These are phyloP conservation scores for Stevia rebaudiana DNA, from an alignment of 140 eudicot species.

Conservation along the genomic window DNA sequence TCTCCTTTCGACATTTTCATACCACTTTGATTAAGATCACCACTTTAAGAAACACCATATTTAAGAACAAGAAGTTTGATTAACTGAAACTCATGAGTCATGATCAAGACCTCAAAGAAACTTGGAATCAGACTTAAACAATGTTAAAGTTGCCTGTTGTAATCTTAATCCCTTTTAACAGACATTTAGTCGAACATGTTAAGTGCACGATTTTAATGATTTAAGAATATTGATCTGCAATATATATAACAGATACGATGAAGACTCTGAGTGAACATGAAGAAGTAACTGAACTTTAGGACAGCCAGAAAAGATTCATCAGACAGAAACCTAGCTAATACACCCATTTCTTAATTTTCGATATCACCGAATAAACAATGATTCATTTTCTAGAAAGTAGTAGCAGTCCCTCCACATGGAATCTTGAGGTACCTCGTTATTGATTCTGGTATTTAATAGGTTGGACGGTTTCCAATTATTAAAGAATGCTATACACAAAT, in stretches of 20 bases:
- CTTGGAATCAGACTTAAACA: too few relatives aligned
- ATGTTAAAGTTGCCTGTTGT: too few relatives aligned
- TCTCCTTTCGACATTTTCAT: constrained; percentile 45
- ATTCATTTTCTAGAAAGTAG: constrained; percentile 11
- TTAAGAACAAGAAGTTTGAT: background rate
- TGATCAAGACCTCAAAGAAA: constrained; percentile 14
- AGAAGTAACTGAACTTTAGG: background rate
- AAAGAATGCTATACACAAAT: too few relatives aligned
- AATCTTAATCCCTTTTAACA: background rate
- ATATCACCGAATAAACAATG: background rate
- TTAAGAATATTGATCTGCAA: background rate
- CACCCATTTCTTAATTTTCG: background rate
- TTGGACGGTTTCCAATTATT: background rate
- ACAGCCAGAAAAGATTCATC: constrained; percentile 6
- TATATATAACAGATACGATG: background rate
- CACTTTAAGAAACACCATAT: too few relatives aligned
- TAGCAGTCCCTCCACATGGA: constrained; percentile 16
- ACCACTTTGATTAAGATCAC: too few relatives aligned
- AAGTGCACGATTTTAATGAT: constrained; percentile 7
- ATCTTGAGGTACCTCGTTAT: background rate
- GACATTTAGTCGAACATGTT: constrained; percentile 11
- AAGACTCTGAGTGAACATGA: too few relatives aligned
- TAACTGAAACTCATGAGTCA: constrained; percentile 1
- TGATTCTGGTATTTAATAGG: background rate
- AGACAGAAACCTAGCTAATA: background rate